Evolutionary conservation across 2,329 filamentous ascomycete species (phyloP), one percentile per base, ranked within the genome.

Genomic region (Hysterium pulicare): DNA sequence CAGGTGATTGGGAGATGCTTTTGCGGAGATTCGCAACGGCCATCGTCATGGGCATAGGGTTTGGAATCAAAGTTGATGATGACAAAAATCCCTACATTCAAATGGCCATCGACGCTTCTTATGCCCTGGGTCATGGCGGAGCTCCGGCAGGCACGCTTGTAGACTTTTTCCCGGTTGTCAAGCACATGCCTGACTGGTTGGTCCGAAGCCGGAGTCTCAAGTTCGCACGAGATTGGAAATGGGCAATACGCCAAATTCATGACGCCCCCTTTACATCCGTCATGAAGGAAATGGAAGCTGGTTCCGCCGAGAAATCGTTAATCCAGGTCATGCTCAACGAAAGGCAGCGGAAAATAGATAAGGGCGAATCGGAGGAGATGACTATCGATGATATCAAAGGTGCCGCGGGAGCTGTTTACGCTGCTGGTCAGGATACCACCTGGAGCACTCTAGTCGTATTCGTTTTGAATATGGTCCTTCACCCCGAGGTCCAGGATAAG

Each of bases 331-430:
- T 62, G 33, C 51, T 54, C 22, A 53, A 56, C 2, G 40, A 46
- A 44, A 51, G 39, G 38, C 66, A 52, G 47, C 62, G 30, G 44
- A n/a, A n/a, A 61, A 41, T 34, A 9, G 53, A 57, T n/a, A 48
- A 55, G 2, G 64, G 59, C 24, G 47, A 51, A 19, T 41, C 40
- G 10, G 57, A 58, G 1, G 64, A 73, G 15, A 45, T 71, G 20
- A 68, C 63, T 0, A 47, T 70, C 10, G 66, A 67, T 8, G 72
- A 76, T 38, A 71, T 77, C 50, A 74, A 76, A 51, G 74, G 74
- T 10, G 73, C 73, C 4, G 68, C 72, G 1, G 74, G 69, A 1
- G 69, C 73, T 7, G 67, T 77, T 9, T 76, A 68, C 50, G 70
- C 71, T 28, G 73, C 74, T 11, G 74, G 74, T 9, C 65, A 67